phyloP scores from a whole-genome alignment of 169 alveolate species.

The Cyclospora cayetanensis region DNA sequence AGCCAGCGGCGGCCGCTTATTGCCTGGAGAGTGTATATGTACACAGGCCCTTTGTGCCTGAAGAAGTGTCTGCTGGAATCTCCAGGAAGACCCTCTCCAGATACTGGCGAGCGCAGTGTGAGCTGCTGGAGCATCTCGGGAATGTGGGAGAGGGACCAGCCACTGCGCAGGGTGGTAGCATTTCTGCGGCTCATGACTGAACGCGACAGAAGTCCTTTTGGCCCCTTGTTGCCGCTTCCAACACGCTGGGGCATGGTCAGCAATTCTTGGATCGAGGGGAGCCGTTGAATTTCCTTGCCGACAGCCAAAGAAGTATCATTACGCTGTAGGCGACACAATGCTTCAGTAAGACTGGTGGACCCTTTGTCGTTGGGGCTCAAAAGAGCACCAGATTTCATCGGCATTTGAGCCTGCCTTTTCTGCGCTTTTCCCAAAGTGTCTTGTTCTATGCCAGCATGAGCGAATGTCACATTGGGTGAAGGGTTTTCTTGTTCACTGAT shows the following conservation, averaged over 20 bases:
- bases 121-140: slow-evolving; percentile 55
- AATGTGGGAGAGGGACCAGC: slow-evolving; percentile 22
- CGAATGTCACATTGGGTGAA: no score
- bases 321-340: no score
- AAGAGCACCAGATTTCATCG: no score
- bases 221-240: background rate
- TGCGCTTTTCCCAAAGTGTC: no score
- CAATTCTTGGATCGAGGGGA: background rate
- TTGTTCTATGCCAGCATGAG: no score
- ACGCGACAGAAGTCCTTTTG: background rate
- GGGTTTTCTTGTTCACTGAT: no score
- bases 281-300: background rate
- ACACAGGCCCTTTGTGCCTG: slow-evolving; percentile 65
- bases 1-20: slow-evolving; percentile 72
- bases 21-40: slow-evolving; percentile 68
- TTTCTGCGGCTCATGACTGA: background rate
- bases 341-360: no score
- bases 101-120: slow-evolving; percentile 29
- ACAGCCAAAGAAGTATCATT: background rate
- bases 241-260: background rate
- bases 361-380: no score
- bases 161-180: background rate
- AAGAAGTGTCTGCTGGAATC: background rate
- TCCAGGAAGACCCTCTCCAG: slow-evolving; percentile 8
- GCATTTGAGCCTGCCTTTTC: no score